phyloP scores from a whole-genome alignment of 257 asterid genomes.

The Plantago ovata region DNA sequence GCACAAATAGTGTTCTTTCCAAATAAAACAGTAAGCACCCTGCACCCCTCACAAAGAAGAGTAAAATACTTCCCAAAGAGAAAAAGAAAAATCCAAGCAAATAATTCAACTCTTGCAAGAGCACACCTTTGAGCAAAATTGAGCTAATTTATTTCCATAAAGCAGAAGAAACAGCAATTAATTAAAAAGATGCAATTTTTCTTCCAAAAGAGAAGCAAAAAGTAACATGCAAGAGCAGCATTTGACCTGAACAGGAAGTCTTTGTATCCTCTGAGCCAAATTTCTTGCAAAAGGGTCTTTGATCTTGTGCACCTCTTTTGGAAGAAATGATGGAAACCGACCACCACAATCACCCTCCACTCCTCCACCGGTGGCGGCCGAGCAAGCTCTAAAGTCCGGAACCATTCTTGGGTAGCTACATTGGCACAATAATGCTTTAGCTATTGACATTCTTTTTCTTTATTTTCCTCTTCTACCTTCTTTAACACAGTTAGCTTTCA shows the following conservation, averaged over 20 bases:
- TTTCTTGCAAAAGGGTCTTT: slow-evolving; percentile 63
- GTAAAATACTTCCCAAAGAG: not conserved
- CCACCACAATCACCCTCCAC: slow-evolving; percentile 17
- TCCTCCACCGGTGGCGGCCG: slow-evolving; percentile 22
- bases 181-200: no score
- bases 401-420: slow-evolving; percentile 16
- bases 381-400: slow-evolving; percentile 20
- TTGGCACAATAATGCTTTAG: slow-evolving; percentile 27
- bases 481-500: no score
- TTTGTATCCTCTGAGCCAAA: slow-evolving; percentile 60
- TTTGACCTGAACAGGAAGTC: slow-evolving; percentile 70
- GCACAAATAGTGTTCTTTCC: no score
- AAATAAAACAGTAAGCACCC: no score
- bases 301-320: slow-evolving; percentile 55
- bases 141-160: not conserved
- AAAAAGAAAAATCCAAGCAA: not conserved
- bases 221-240: not conserved
- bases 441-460: slow-evolving; percentile 17
- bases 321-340: slow-evolving; percentile 63
- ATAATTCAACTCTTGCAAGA: not conserved
- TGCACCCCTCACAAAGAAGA: no score
- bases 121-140: not conserved
- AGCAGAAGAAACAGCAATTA: no score
- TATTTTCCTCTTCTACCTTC: not conserved
- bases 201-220: not conserved